Evolutionary conservation across 1,284 basidiomycete genomes (phyloP).

Genomic region (Fistulinella cinereoalba): DNA sequence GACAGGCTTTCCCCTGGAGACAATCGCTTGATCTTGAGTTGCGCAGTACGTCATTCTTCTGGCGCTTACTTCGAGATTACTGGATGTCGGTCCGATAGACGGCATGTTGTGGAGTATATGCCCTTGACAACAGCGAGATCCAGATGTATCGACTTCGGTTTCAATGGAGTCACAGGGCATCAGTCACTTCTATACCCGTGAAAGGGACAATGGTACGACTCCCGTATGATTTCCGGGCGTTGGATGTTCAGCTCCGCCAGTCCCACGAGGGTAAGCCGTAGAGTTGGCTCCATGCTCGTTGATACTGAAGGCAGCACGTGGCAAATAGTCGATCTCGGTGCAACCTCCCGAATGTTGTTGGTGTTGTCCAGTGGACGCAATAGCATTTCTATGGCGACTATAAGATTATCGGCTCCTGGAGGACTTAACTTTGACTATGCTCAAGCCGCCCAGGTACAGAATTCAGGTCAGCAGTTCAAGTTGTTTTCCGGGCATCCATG

Average conservation of each 20-base stretch:
- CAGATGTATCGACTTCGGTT: conserved; percentile 56
- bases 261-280: conserved; percentile 53
- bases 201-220: conserved; percentile 46
- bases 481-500: no score
- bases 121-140: conserved; percentile 59
- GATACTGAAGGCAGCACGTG: conserved; percentile 7
- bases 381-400: conserved; percentile 45
- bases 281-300: conserved; percentile 2
- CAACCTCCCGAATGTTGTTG: conserved; percentile 51
- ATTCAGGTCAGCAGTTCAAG: conserved; percentile 36
- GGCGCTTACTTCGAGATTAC: neutral
- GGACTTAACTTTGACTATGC: conserved; percentile 49
- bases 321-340: conserved; percentile 63
- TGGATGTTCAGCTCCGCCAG: conserved; percentile 59
- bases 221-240: conserved; percentile 54
- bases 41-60: conserved; percentile 53
- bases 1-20: conserved; percentile 50
- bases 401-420: conserved; percentile 54
- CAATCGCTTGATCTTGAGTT: conserved; percentile 57
- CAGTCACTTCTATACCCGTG: conserved; percentile 18
- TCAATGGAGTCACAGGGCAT: conserved; percentile 51
- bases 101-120: conserved; percentile 58
- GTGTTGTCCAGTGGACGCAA: conserved; percentile 66
- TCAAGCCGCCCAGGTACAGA: conserved; percentile 43
- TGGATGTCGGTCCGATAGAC: conserved; percentile 44